A percentile compares a stretch with the other conserved stretches of the same genome.
Conservation (phyloP, 148 eudicot species). For the Camellia japonica region DNA sequence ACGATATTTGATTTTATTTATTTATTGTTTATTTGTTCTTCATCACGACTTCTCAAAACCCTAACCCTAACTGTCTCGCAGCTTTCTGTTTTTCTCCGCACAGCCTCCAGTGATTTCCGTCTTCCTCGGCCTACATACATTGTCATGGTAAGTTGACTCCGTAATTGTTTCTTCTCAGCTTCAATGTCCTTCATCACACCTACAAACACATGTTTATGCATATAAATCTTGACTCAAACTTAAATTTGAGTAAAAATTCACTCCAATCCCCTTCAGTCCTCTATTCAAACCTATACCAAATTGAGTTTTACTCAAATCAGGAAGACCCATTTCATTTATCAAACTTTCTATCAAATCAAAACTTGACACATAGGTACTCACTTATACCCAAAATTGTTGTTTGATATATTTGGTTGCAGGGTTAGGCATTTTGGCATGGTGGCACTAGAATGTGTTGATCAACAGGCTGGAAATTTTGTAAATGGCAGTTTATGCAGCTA, state of each 20-base stretch:
- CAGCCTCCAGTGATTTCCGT: background rate
- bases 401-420: background rate
- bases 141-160: slow-evolving; percentile 9
- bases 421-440: background rate
- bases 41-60: background rate
- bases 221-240: background rate
- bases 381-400: no score
- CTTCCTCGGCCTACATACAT: background rate
- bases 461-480: slow-evolving; percentile 5
- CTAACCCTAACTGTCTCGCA: background rate
- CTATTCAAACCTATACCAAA: no score
- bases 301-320: no score
- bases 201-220: background rate
- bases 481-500: slow-evolving; percentile 58
- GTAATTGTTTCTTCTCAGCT: background rate
- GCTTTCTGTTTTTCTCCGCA: background rate
- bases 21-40: background rate
- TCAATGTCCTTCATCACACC: background rate
- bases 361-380: no score
- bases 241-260: background rate
- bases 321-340: no score
- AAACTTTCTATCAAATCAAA: no score
- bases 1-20: background rate
- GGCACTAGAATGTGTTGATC: slow-evolving; percentile 32
- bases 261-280: no score